Base-by-base conservation (phyloP, 805 yeast genomes). In the Dipodascopsis tothii region DNA sequence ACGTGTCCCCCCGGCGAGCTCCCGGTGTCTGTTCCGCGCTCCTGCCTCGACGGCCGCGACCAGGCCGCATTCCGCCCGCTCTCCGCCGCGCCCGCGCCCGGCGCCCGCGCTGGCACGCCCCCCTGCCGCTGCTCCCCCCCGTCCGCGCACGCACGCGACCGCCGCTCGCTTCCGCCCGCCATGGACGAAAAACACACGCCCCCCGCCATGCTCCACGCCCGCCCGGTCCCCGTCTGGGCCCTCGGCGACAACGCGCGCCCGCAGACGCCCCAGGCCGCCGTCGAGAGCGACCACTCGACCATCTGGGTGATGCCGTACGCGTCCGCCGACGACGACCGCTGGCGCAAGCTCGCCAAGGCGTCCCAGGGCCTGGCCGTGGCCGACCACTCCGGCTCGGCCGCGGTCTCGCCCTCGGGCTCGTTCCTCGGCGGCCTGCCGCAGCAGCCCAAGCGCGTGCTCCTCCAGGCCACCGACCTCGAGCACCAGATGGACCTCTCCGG, bases 401-500 rank as follows among this genome's bases (percentile, higher is more conserved):
- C 7, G 11, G 22, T 33, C 22, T 7, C 19, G 11, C 36, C 17
- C 9, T 36, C 39, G 16, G 19, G 18, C 19, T 7, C 9, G n/a
- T 9, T 7, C 37, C 19, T 16, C 7, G 7, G 11, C n/a, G 11
- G 4, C 5, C 11, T 6, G 7, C 9, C 5, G 5, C 17, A 27
- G 4, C 46, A 39, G 21, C 45, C 38, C 17, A 44, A 41, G 22
- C 44, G 47, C 5, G 21, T 17, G 18, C 45, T 50, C 14, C 37
- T 50, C 4, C 17, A 41, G 2, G 23, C 46, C 5, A 23, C 41
- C 19, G 54, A 49, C 18, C 38, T 50, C 4, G 54, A 50, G 19
- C 35, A 48, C 22, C 52, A 50, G 25, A 50, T 50, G 53, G 50
- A 48, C 35, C 32, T 48, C 7, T 19, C 18, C 19, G 54, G 54